Evolutionary conservation across 1,139 yeast species (phyloP), one percentile per base, ranked within the genome.

Genomic region (Diutina ranongensis): DNA sequence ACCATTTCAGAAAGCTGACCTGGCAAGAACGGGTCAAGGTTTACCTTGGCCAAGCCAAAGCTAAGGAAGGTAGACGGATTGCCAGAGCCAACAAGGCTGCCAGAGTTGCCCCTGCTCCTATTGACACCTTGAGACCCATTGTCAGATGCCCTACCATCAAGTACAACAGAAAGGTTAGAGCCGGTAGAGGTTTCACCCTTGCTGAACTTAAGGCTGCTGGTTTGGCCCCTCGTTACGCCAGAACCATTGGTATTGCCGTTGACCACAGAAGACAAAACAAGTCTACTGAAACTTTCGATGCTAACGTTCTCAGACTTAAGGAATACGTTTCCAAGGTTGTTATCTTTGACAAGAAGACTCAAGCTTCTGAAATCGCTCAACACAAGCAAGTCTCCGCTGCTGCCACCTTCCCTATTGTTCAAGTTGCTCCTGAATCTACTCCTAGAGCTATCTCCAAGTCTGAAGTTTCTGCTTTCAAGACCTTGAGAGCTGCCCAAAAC

Each of bases 211-310:
- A 92, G 82, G 97, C 97, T 69, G 97, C 87, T 68, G 96, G 96
- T 66, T 80, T 87, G 65, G 74, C 94, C 65, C 79, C 94, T 64
- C 85, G 88, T 71, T 86, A 87, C 77, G 98, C 98, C 67, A 87
- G 95, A 82, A 83, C 97, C 67, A 74, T 92, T 65, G 98, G 98
- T 72, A 86, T 92, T 65, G 86, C 98, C 61, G 98, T 92, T 65
- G 98, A 92, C 80, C 95, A 86, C 94, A 92, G 98, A 80, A 92
- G 98, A 78, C 94, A 84, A 71, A 94, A 92, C 95, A 88, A 86
- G 78, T 83, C 92, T 63, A 86, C 85, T 65, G 98, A 89, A 78
- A 89, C 86, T 63, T 86, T 88, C 63, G 94, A 89, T 68, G 76
- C 80, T 65, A 92, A 92, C 76, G 97, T 92, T 65, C 85, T 80